Evolutionary conservation across 495 filamentous ascomycete species (phyloP).

Genomic region (Lepraria neglecta): DNA sequence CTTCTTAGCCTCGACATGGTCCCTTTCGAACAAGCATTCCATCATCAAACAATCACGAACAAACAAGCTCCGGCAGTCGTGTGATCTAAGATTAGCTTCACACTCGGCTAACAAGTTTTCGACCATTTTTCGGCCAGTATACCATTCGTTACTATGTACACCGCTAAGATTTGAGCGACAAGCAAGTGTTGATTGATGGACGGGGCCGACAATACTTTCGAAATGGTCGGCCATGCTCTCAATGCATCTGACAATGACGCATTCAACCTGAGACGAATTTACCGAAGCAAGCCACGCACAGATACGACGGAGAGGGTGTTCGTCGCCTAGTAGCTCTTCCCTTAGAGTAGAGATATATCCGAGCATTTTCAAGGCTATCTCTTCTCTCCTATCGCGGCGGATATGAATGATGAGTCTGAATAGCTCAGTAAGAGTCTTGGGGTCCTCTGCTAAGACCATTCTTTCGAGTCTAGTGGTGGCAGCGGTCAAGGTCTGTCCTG

Average conservation of each 20-base stretch:
- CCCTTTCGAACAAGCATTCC: rapidly evolving
- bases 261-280: not conserved
- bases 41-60: not conserved
- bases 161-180: no score
- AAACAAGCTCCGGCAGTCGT: not conserved
- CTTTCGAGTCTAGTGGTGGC: not conserved
- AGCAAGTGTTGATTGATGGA: not conserved
- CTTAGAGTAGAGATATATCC: conserved; percentile 3
- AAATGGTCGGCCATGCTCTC: conserved; percentile 7
- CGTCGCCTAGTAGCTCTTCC: not conserved
- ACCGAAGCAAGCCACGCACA: conserved; percentile 10
- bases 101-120: conserved; percentile 1
- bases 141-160: not conserved
- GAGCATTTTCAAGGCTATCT: conserved; percentile 13
- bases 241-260: not conserved
- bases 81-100: not conserved
- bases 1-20: not conserved
- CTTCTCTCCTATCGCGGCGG: not conserved
- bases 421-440: not conserved
- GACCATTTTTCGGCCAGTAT: not conserved
- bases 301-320: conserved; percentile 12
- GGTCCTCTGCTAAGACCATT: not conserved
- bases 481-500: not conserved
- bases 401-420: not conserved
- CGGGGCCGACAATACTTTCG: conserved; percentile 1